Base-by-base conservation (phyloP, 1,284 basidiomycete genomes). In the Fomitopsis palustris region DNA sequence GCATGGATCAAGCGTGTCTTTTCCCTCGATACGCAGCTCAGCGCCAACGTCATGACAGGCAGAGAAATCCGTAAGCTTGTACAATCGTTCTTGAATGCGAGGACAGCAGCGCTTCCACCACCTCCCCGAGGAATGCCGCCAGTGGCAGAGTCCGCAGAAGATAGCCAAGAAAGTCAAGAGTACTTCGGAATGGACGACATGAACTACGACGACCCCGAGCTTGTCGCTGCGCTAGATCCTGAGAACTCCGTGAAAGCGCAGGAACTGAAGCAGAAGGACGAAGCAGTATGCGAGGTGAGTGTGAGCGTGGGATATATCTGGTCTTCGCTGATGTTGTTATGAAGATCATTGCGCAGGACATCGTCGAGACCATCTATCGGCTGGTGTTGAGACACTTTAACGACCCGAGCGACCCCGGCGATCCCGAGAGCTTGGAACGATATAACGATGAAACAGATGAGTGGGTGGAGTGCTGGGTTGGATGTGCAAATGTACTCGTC, bases 391-490 rank as follows among this genome's bases (percentile, higher is more conserved):
- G 82, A 66, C 66, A 77, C 69, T 69, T 82, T 65, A 74, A 75
- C 38, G 75, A 72, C 33, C 69, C 72, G 21, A 74, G 75, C 38
- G 75, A 72, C 35, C 69, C 72, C 21, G 61, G 65, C 17, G 60
- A 63, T 38, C 66, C 67, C 16, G 69, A 66, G 47, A 60, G 67
- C 41, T 64, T 70, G 3, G 75, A 77, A 19, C 66, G 66, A 17
- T 69, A 65, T 17, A 63, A 67, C 56, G 64, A 60, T 47, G 72
- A 70, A 58, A 72, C 74, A 64, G 82, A 85, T 62, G 69, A 76
- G 39, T 85, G 92, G 74, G 81, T 93, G 21, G 84, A 87, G 62
- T 89, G 87, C 66, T 96, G 92, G 92, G 80, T 90, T 3, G 85
- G 87, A 8, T 94, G 90, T 66, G 86, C 83, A 0, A 79, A 81